Conservation (phyloP, 345 rosid genomes). For the Euphorbia tirucalli region DNA sequence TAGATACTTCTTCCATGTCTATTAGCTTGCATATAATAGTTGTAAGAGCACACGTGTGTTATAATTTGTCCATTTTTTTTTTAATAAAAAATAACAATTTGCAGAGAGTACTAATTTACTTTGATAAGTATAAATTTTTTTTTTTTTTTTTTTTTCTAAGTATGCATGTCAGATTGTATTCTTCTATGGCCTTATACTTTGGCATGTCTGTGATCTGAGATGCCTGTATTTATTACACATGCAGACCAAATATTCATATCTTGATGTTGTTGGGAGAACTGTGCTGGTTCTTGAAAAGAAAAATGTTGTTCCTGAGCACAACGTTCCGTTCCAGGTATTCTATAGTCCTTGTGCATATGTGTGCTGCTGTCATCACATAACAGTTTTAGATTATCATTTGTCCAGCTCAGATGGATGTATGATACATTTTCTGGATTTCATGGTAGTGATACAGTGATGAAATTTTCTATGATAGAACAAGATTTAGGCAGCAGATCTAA, state of each 20-base stretch:
- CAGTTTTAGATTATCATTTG: background rate
- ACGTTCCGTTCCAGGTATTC: slow-evolving; percentile 78
- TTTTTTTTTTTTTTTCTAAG: too few species aligned
- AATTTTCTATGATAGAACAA: background rate
- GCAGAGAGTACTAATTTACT: background rate
- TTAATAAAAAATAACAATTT: background rate
- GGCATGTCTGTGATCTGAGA: slow-evolving; percentile 3
- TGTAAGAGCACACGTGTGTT: background rate
- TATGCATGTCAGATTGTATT: background rate
- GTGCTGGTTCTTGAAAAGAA: slow-evolving; percentile 90
- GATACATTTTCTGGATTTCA: background rate
- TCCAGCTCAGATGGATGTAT: background rate
- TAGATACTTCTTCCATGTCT: background rate
- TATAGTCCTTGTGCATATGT: background rate
- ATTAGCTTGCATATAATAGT: background rate
- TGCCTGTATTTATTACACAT: slow-evolving; percentile 19
- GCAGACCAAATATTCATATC: slow-evolving; percentile 93
- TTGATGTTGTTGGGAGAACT: slow-evolving; percentile 94
- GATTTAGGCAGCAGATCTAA: background rate
- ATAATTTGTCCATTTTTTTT: background rate
- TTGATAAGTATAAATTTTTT: background rate
- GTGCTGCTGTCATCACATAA: slow-evolving; percentile 4
- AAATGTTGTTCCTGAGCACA: slow-evolving; percentile 77
- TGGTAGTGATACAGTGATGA: background rate
- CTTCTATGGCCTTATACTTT: slow-evolving; percentile 1